Evolutionary conservation across 805 yeast species (phyloP).

Genomic region (Metschnikowia bowlesiae): DNA sequence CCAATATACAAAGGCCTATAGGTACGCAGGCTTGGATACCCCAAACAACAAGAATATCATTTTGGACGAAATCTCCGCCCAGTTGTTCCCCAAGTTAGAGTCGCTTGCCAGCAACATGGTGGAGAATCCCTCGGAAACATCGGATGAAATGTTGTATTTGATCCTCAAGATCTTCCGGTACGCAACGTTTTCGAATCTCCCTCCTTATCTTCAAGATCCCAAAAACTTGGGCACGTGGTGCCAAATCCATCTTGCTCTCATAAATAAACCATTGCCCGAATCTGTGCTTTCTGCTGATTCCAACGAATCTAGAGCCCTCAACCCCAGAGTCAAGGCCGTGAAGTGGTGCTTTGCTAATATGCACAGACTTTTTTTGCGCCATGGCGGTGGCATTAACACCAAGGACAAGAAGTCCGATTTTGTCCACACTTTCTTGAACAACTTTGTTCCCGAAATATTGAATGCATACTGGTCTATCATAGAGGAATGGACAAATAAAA

Average conservation of each 20-base stretch:
- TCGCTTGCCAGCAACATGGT: conserved; percentile 26
- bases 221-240: conserved; percentile 40
- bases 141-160: conserved; percentile 32
- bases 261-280: conserved; percentile 37
- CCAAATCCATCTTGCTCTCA: conserved; percentile 33
- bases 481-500: conserved; percentile 36
- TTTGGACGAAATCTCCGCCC: conserved; percentile 33
- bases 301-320: conserved; percentile 26
- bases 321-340: conserved; percentile 41
- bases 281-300: conserved; percentile 30
- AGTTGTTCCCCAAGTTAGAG: conserved; percentile 37
- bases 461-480: conserved; percentile 41
- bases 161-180: conserved; percentile 40
- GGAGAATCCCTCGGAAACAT: conserved; percentile 18
- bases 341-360: conserved; percentile 45
- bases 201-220: conserved; percentile 34
- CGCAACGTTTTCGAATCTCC: conserved; percentile 35
- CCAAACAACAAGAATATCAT: conserved; percentile 31
- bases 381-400: conserved; percentile 41
- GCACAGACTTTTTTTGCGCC: conserved; percentile 38
- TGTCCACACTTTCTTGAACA: conserved; percentile 28
- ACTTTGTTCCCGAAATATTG: conserved; percentile 41
- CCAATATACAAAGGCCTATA: conserved; percentile 38
- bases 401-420: conserved; percentile 26
- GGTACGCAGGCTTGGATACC: conserved; percentile 46